phyloP scores from a whole-genome alignment of 495 filamentous ascomycete species.

The Halenospora varia region DNA sequence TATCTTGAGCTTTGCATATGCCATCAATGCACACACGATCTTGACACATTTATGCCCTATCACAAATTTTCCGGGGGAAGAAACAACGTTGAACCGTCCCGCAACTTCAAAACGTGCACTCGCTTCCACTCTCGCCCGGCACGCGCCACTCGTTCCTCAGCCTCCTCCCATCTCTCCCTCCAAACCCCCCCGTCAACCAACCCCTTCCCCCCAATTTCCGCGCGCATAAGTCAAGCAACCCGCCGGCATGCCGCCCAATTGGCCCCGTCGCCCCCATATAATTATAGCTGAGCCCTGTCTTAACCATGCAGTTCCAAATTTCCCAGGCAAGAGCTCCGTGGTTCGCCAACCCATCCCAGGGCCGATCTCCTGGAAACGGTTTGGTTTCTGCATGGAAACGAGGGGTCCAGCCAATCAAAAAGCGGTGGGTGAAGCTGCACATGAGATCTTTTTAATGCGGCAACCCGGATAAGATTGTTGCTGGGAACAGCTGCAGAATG shows the following conservation, averaged over 20 bases:
- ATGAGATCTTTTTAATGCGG: neutral
- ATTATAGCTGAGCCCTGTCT: neutral
- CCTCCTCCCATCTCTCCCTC: neutral
- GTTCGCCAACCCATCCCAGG: neutral
- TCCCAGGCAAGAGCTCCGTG: neutral
- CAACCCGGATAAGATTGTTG: neutral
- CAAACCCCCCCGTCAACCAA: neutral
- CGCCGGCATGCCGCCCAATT: neutral
- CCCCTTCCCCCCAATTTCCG: neutral
- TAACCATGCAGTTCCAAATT: neutral
- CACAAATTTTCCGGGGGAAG: neutral
- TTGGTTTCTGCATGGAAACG: neutral
- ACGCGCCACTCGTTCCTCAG: neutral
- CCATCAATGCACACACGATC: neutral
- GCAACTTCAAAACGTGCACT: neutral
- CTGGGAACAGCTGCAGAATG: neutral
- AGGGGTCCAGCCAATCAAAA: too few relatives aligned
- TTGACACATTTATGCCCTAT: neutral
- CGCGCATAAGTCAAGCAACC: neutral
- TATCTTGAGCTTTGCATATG: neutral
- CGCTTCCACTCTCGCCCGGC: neutral
- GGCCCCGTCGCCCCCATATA: neutral
- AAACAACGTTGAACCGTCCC: neutral
- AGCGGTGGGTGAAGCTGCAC: too few relatives aligned
- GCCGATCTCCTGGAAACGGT: neutral